Evolutionary conservation across 345 rosid species (phyloP).

Genomic region (Rubroshorea leprosula): DNA sequence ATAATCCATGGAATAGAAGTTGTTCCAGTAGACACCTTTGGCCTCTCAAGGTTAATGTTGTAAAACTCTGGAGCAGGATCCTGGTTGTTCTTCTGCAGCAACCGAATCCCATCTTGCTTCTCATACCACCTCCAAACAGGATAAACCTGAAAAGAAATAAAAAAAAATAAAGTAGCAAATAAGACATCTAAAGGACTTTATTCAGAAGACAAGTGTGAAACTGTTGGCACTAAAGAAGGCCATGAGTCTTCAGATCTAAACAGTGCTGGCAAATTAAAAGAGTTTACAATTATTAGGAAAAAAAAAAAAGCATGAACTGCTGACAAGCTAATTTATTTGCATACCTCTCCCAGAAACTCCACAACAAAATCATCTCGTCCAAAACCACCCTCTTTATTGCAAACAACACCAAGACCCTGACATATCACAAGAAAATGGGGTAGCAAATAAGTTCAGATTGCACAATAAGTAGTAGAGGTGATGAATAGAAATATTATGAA

Average conservation of each 20-base stretch:
- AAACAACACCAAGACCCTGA: slow-evolving; percentile 98
- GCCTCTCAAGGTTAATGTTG: slow-evolving; percentile 98
- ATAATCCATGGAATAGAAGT: slow-evolving; percentile 16
- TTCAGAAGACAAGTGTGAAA: slow-evolving; percentile 6
- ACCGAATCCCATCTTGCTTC: slow-evolving; percentile 99
- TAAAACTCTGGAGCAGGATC: slow-evolving; percentile 99
- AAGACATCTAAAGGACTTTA: neutral
- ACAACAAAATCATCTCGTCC: slow-evolving; percentile 95
- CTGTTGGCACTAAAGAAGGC: neutral
- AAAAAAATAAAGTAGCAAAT: slow-evolving; percentile 17
- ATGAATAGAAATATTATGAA: slow-evolving; percentile 6
- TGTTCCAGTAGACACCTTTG: slow-evolving; percentile 56
- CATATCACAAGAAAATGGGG: slow-evolving; percentile 16
- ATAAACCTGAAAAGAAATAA: slow-evolving; percentile 60
- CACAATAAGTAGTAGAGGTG: neutral
- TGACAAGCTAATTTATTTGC: slow-evolving; percentile 17
- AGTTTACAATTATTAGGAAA: neutral
- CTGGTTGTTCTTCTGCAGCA: slow-evolving; percentile 82
- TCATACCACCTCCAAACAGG: slow-evolving; percentile 99
- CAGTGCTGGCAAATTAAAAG: neutral
- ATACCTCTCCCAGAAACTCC: slow-evolving; percentile 99
- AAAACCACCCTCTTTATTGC: slow-evolving; percentile 94
- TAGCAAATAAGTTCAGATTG: slow-evolving; percentile 20
- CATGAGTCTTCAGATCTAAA: neutral
- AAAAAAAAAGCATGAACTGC: neutral